A percentile compares a stretch with the other conserved stretches of the same genome.
phyloP scores from a whole-genome alignment of 2,329 filamentous ascomycete species.

The Trichoderma asperellum region DNA sequence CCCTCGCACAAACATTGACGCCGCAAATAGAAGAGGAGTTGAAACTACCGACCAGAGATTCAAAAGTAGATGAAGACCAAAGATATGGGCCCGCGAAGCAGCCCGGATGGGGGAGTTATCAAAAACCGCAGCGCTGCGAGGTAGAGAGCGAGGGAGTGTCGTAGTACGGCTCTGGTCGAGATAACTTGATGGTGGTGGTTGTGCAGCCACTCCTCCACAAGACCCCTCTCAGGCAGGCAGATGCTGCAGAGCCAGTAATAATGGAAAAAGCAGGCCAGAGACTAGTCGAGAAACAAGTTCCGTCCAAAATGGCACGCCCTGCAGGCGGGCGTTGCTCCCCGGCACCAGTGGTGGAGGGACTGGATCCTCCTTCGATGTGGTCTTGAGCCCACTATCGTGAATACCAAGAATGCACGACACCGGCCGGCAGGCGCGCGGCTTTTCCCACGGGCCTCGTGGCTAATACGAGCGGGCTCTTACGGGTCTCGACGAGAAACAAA shows the following conservation, averaged over 20 bases:
- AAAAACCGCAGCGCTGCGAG: constrained; percentile 1
- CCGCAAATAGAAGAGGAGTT: neutral
- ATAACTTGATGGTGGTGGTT: constrained; percentile 25
- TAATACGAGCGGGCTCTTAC: constrained; percentile 20
- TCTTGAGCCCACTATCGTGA: constrained; percentile 21
- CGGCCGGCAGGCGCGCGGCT: constrained; percentile 26
- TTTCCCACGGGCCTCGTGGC: constrained; percentile 17
- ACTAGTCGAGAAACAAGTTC: constrained; percentile 15
- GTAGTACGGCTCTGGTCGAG: constrained; percentile 22
- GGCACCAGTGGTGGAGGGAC: constrained; percentile 16
- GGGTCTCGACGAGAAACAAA: constrained; percentile 25
- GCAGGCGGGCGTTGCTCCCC: constrained; percentile 14
- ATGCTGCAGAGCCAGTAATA: constrained; percentile 16
- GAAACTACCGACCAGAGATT: neutral
- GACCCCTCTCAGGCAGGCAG: constrained; percentile 20
- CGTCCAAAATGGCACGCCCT: constrained; percentile 4
- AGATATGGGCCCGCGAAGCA: neutral
- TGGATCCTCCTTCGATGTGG: constrained; percentile 16
- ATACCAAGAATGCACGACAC: constrained; percentile 16
- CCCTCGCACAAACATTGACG: constrained; percentile 24
- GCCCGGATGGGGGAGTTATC: neutral
- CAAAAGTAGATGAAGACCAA: neutral
- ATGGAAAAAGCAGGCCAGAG: constrained; percentile 17
- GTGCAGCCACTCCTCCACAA: constrained; percentile 23
- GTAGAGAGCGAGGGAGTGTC: constrained; percentile 6